Conservation (phyloP, 192 early-diverging fungal species). For the Funneliformis geosporum region DNA sequence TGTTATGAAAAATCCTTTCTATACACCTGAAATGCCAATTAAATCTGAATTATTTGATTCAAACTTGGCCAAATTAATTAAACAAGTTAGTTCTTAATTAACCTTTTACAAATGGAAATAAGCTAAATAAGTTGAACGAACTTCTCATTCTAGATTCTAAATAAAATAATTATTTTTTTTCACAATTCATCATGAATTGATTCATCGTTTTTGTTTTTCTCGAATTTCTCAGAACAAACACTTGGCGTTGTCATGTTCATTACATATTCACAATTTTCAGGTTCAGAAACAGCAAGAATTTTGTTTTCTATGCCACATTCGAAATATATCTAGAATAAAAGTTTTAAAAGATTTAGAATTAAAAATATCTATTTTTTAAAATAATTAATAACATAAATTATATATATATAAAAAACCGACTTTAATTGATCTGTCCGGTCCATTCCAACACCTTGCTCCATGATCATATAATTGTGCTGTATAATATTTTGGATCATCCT, state of each 20-base stretch:
- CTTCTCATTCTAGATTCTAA: too few species aligned
- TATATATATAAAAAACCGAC: constrained; percentile 35
- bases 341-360: constrained; percentile 34
- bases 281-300: constrained; percentile 77
- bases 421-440: constrained; percentile 78
- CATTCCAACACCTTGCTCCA: constrained; percentile 94
- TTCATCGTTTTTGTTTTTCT: not conserved
- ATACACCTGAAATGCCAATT: constrained; percentile 98
- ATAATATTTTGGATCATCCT: constrained; percentile 45
- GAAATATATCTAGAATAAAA: constrained; percentile 39
- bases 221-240: constrained; percentile 55
- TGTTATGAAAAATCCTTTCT: constrained; percentile 99
- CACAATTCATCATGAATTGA: constrained; percentile 22
- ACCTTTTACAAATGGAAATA: too few species aligned
- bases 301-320: constrained; percentile 75
- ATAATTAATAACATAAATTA: not conserved
- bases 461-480: constrained; percentile 63
- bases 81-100: constrained; percentile 36
- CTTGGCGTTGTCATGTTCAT: constrained; percentile 78
- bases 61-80: constrained; percentile 70
- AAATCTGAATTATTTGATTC: constrained; percentile 93
- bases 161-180: not conserved
- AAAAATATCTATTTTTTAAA: not conserved
- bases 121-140: too few species aligned
- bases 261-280: constrained; percentile 91